Percentiles rank a stretch among this genome's conserved stretches.
Evolutionary conservation across 805 yeast genomes (phyloP).

Genomic region (Scheffersomyces lignosus): DNA sequence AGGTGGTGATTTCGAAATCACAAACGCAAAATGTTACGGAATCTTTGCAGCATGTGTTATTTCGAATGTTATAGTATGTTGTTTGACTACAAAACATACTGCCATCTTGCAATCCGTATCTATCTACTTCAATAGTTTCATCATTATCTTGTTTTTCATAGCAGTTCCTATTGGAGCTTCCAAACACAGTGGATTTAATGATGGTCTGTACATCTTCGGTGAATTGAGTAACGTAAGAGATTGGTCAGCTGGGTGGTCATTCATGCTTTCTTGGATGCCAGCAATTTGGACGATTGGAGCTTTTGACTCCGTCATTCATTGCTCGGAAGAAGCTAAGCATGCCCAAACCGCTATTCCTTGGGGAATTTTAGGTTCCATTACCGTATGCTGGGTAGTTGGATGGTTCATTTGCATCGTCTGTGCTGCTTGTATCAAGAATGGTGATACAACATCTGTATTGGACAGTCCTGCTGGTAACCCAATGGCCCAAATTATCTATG

Average conservation of each 20-base stretch:
- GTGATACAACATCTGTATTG: slow-evolving; percentile 41
- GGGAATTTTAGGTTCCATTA: slow-evolving; percentile 61
- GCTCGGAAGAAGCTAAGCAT: slow-evolving; percentile 68
- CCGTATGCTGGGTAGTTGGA: slow-evolving; percentile 60
- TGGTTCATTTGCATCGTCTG: slow-evolving; percentile 54
- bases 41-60: slow-evolving; percentile 62
- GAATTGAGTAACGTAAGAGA: slow-evolving; percentile 48
- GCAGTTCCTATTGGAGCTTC: slow-evolving; percentile 64
- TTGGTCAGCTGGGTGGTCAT: slow-evolving; percentile 64
- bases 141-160: slow-evolving; percentile 56
- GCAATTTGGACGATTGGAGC: slow-evolving; percentile 77
- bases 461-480: slow-evolving; percentile 55
- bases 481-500: slow-evolving; percentile 63
- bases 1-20: slow-evolving; percentile 57
- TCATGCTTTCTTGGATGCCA: slow-evolving; percentile 59
- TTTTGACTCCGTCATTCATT: slow-evolving; percentile 70
- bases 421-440: slow-evolving; percentile 55
- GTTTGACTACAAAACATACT: slow-evolving; percentile 54
- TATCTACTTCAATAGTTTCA: slow-evolving; percentile 51
- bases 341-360: slow-evolving; percentile 64
- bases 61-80: slow-evolving; percentile 52
- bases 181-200: slow-evolving; percentile 25
- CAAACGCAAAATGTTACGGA: slow-evolving; percentile 58
- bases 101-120: slow-evolving; percentile 63
- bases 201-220: slow-evolving; percentile 56